A percentile compares a stretch with the other conserved stretches of the same genome.
Evolutionary conservation across 441 rosid genomes (phyloP).

Genomic region (Hura crepitans): DNA sequence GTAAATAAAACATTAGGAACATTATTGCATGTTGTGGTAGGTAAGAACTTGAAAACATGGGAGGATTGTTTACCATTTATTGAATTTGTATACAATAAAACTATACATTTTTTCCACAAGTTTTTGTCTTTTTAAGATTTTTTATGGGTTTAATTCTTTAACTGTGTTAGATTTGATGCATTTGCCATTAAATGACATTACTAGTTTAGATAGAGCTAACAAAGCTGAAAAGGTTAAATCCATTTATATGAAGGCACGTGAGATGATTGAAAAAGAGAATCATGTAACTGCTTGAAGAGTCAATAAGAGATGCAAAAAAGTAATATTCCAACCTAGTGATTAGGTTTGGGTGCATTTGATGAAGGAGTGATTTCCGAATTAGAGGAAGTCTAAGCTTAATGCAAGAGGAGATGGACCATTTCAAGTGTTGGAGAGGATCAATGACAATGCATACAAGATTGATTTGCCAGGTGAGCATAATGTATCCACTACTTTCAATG

Average conservation of each 20-base stretch:
- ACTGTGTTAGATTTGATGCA: neutral
- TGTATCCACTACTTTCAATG: neutral
- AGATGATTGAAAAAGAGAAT: neutral
- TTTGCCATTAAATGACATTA: neutral
- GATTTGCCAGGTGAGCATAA: neutral
- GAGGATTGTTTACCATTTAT: neutral
- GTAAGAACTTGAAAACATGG: neutral
- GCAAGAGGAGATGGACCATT: neutral
- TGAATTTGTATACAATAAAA: neutral
- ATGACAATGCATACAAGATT: too few species aligned
- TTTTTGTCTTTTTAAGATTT: neutral
- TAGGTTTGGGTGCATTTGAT: neutral
- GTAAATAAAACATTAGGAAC: neutral
- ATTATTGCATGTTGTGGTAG: neutral
- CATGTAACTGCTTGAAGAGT: neutral
- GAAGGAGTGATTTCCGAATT: neutral
- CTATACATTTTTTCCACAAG: conserved; percentile 3
- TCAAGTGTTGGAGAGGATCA: neutral
- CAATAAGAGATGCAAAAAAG: neutral
- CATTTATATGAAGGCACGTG: neutral
- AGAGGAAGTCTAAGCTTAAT: neutral
- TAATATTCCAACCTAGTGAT: neutral
- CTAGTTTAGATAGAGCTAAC: neutral
- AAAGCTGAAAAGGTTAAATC: neutral
- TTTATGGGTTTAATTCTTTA: neutral